Percentiles rank a stretch among this genome's conserved stretches.
Evolutionary conservation across 2,329 filamentous ascomycete species (phyloP).

Genomic region (Cladosporium sp.): DNA sequence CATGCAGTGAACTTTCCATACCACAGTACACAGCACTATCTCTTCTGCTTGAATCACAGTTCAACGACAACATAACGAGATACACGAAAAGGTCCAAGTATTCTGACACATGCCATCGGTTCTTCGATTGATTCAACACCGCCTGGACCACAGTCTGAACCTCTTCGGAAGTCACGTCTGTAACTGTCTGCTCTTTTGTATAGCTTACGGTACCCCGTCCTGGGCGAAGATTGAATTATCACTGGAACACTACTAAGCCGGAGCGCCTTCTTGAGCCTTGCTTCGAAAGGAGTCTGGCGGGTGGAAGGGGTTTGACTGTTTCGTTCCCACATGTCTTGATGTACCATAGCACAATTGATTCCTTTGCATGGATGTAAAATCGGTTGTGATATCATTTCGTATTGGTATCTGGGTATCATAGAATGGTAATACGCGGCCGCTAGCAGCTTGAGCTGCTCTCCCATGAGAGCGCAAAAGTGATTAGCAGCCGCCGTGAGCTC

Average conservation of each 20-base stretch:
- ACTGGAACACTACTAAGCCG: constrained; percentile 94
- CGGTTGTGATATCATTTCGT: background rate
- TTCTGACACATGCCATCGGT: no score
- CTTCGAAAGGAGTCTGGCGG: constrained; percentile 74
- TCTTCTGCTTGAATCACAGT: no score
- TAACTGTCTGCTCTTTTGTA: constrained; percentile 28
- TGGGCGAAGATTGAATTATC: constrained; percentile 63
- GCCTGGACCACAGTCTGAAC: constrained; percentile 25
- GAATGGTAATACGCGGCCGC: background rate
- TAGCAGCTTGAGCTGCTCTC: background rate
- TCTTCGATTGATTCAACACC: background rate
- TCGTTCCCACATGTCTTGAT: constrained; percentile 63
- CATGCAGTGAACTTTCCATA: no score
- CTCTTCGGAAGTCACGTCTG: constrained; percentile 21
- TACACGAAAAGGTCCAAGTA: no score
- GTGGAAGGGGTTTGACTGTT: constrained; percentile 93
- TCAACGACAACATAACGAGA: no score
- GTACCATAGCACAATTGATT: constrained; percentile 22
- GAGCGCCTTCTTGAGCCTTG: constrained; percentile 85
- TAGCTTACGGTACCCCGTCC: constrained; percentile 29
- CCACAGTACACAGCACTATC: no score
- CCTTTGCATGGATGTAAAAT: background rate
- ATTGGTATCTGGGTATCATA: constrained; percentile 9
- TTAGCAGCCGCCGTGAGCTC: background rate
- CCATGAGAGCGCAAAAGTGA: background rate